phyloP scores from a whole-genome alignment of 164 flowering plant genomes.

The Brasenia schreberi region DNA sequence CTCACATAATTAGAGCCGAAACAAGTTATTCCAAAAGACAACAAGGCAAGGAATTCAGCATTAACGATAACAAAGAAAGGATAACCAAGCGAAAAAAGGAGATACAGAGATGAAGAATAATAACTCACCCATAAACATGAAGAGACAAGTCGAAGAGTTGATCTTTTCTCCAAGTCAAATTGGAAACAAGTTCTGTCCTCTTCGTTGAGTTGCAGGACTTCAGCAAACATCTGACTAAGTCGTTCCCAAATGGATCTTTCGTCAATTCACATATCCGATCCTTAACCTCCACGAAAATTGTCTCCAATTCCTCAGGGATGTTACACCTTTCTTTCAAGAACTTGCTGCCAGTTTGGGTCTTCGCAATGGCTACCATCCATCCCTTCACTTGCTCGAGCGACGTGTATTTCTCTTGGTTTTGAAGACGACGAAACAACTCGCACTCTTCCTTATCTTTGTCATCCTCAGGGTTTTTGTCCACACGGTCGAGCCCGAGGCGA shows the following conservation, averaged over 20 bases:
- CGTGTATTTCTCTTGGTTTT: constrained; percentile 8
- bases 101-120: neutral
- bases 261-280: constrained; percentile 4
- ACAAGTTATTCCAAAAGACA: too few species aligned
- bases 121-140: constrained; percentile 6
- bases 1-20: neutral
- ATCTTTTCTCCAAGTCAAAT: neutral
- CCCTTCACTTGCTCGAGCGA: constrained; percentile 26
- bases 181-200: constrained; percentile 1
- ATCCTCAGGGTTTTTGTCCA: too few species aligned
- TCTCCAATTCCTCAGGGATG: constrained; percentile 11
- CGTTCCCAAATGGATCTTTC: constrained; percentile 6
- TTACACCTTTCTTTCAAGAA: constrained; percentile 30
- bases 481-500: too few species aligned
- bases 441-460: too few species aligned
- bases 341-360: constrained; percentile 43
- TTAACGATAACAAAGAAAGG: too few species aligned
- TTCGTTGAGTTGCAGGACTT: constrained; percentile 5
- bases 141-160: constrained; percentile 2
- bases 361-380: constrained; percentile 27
- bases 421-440: too few species aligned
- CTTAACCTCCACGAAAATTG: constrained; percentile 6
- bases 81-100: too few species aligned
- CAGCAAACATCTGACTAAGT: constrained; percentile 4
- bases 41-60: too few species aligned